phyloP scores from a whole-genome alignment of 2,329 filamentous ascomycete species.

The Neocucurbitaria cava region DNA sequence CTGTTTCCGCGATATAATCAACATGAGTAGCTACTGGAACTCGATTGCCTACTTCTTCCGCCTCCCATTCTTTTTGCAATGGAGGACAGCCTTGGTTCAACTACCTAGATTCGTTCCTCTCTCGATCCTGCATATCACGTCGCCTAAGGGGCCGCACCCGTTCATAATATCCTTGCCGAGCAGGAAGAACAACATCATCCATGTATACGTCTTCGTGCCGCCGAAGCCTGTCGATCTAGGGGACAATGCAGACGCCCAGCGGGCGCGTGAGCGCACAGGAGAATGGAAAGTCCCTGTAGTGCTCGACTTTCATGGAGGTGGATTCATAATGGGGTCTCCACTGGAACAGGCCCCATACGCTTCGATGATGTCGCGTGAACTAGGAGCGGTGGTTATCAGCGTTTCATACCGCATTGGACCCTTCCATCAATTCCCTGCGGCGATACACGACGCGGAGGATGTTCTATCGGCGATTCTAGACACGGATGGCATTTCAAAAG shows the following conservation, averaged over 20 bases:
- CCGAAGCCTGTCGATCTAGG: slow-evolving; percentile 40
- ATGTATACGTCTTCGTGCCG: slow-evolving; percentile 53
- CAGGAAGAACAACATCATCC: slow-evolving; percentile 46
- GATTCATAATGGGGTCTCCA: slow-evolving; percentile 53
- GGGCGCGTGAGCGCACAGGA: slow-evolving; percentile 25
- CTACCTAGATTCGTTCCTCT: slow-evolving; percentile 48
- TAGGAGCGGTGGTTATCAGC: slow-evolving; percentile 53
- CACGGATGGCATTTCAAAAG: slow-evolving; percentile 37
- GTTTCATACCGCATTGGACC: slow-evolving; percentile 59
- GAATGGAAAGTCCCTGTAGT: slow-evolving; percentile 50
- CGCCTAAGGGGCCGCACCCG: slow-evolving; percentile 51
- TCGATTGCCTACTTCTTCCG: slow-evolving; percentile 46
- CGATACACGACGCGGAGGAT: slow-evolving; percentile 57
- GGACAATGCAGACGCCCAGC: slow-evolving; percentile 23
- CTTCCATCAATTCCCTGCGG: slow-evolving; percentile 55
- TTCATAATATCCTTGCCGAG: slow-evolving; percentile 51
- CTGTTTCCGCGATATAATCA: slow-evolving; percentile 9
- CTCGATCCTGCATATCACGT: slow-evolving; percentile 47
- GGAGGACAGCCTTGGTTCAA: slow-evolving; percentile 48
- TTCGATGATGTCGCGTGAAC: slow-evolving; percentile 53
- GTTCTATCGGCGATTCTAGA: slow-evolving; percentile 53
- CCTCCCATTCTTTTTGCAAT: slow-evolving; percentile 40
- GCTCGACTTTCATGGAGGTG: slow-evolving; percentile 54
- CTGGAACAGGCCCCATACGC: slow-evolving; percentile 57
- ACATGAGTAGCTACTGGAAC: slow-evolving; percentile 41